phyloP scores from a whole-genome alignment of 495 filamentous ascomycete genomes.

The Elaphomyces granulatus region DNA sequence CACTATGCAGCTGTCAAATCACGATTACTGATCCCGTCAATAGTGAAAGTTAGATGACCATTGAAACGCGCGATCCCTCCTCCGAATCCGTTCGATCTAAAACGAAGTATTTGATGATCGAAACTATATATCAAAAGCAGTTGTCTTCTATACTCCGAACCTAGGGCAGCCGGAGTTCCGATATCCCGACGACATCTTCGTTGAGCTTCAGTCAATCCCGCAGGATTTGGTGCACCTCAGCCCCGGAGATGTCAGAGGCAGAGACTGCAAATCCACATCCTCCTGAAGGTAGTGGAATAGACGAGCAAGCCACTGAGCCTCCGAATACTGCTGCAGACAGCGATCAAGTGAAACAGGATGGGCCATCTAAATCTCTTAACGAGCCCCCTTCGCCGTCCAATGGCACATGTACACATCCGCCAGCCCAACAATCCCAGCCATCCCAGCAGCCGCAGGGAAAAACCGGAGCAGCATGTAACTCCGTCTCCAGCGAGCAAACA shows the following conservation, averaged over 20 bases:
- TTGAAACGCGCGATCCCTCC: too few relatives aligned
- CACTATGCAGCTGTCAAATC: too few relatives aligned
- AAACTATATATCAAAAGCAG: too few relatives aligned
- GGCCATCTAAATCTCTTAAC: slow-evolving; percentile 5
- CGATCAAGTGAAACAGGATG: slow-evolving; percentile 10
- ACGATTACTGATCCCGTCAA: too few relatives aligned
- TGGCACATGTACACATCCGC: slow-evolving; percentile 19
- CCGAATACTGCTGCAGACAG: slow-evolving; percentile 8
- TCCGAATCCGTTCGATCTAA: too few relatives aligned
- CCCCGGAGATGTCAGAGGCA: background rate
- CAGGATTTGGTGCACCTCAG: background rate
- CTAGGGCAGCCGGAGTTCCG: too few relatives aligned
- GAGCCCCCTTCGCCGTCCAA: slow-evolving; percentile 18
- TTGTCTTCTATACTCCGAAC: too few relatives aligned
- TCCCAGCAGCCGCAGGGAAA: slow-evolving; percentile 1
- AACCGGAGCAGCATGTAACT: slow-evolving; percentile 6
- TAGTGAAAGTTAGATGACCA: too few relatives aligned
- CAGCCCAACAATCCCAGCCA: slow-evolving; percentile 5
- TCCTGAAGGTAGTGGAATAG: background rate
- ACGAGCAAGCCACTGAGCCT: slow-evolving; percentile 2
- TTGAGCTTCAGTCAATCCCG: too few relatives aligned
- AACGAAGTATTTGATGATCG: too few relatives aligned
- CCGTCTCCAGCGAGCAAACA: background rate
- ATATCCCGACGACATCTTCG: too few relatives aligned
- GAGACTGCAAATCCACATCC: background rate